Base-by-base conservation (phyloP, 345 rosid genomes). In the Raphanus sativus region DNA sequence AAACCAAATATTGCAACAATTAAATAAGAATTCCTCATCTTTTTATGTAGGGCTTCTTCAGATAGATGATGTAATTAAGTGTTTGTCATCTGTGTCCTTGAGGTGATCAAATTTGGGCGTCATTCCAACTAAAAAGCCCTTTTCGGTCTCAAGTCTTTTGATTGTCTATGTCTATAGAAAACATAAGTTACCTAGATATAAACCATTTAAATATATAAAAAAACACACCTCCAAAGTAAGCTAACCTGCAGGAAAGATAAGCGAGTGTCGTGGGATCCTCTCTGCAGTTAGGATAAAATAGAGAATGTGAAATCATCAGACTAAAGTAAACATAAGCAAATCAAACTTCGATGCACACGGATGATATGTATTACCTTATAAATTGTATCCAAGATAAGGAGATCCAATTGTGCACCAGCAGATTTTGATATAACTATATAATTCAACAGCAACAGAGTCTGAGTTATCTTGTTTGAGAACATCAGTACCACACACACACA, bases 201-300 rank as follows among this genome's bases (percentile, higher is more conserved):
- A 38, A 38, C 52, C 48, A 40, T 8, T 40, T 40, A 0, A 1
- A 21, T 29, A 52, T 29, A 3, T 29, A 3, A 40, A 30, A 12
- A 26, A 1, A 0, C 17, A 34, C 7, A 48, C 28, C 7, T 54
- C 73, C 21, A 59, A 67, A 25, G 5, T 62, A 70, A 67, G 79
- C 40, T 30, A 83, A 92, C 98, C 98, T 94, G 95, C 48, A 97
- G 95, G 24, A 94, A 81, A 83, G 95, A 92, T 52, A 92, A 86
- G 82, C 90, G 98, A 60, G 84, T 82, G 71, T 94, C 91, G 76
- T 88, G 92, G 34, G 91, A 86, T 71, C 97, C 90, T 59, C 42
- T 84, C 97, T 94, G 91, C 87, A 83, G 61, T 56, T 66, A 52
- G 12, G 4, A 55, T 65, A 59, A 77, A 29, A 32, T 12, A 67